Evolutionary conservation across 345 rosid genomes (phyloP), one percentile per base, ranked within the genome.

Genomic region (Syzygium aqueum): DNA sequence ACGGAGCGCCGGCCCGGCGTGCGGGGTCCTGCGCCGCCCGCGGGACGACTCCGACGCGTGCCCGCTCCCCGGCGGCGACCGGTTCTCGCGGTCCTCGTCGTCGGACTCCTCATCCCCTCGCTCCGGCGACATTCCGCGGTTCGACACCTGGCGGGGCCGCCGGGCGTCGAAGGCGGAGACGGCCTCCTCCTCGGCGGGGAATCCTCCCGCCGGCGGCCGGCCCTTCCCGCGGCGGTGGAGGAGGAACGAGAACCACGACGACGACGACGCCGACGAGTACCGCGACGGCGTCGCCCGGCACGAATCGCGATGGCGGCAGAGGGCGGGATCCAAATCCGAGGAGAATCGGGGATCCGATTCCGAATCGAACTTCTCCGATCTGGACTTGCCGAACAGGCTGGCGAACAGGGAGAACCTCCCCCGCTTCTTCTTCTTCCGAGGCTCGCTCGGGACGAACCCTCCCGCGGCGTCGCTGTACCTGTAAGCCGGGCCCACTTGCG

Each of bases 51-150:
- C 96, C 33, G 92, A 85, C 59, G 94, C 89, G 53, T 80, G 86
- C 5, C 91, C 93, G 84, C 90, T 93, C 15, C 88, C 91, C 19
- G 89, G 90, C 22, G 91, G 90, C 5, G 94, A 88, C 51, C 85
- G 87, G 61, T 91, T 90, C 80, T 90, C 94, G 52, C 51, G 86
- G 19, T 91, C 95, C 28, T 87, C 92, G 22, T 90, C 93, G 51
- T 67, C 77, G 52, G 4, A 37, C 82, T 92, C 88, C 37, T 54
- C 46, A 6, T 43, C 40, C 27, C 89, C 92, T 33, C 89, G 82
- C 61, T 90, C 93, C 15, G 98, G 99, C 43, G 99, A 97, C 97
- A 97, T 94, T 91, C 99, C 99, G 61, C 95, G 95, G 84, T 92
- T 91, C 67, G 84, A 51, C 77, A 89, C 87, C 59, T 91, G 86